Conservation (phyloP, 1,139 yeast genomes). For the Hyphopichia fennica region DNA sequence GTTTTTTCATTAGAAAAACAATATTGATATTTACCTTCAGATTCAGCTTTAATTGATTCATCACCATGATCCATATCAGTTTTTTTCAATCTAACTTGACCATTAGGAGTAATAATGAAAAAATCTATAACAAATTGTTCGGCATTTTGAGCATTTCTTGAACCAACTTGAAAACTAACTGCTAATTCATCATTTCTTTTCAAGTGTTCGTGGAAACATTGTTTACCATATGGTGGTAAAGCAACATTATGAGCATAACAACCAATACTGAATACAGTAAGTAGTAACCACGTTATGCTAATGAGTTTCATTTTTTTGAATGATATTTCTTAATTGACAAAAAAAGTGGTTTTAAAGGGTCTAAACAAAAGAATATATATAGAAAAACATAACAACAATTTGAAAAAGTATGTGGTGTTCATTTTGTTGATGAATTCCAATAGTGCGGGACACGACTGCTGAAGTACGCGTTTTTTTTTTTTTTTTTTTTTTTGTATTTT, state of each 20-base stretch:
- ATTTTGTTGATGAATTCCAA: no score
- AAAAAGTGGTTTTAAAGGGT: no score
- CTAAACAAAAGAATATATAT: no score
- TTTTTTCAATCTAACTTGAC: slow-evolving; percentile 51
- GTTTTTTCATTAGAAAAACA: slow-evolving; percentile 90
- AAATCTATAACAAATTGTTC: slow-evolving; percentile 82
- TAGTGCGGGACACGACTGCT: no score
- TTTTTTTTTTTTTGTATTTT: no score
- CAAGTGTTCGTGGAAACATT: slow-evolving; percentile 85
- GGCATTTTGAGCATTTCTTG: slow-evolving; percentile 76
- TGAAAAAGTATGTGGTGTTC: no score
- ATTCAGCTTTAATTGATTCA: slow-evolving; percentile 61
- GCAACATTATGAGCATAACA: slow-evolving; percentile 72
- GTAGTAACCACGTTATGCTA: neutral
- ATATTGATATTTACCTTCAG: slow-evolving; percentile 76
- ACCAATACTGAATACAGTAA: neutral
- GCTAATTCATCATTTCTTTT: slow-evolving; percentile 85
- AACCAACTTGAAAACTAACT: slow-evolving; percentile 90
- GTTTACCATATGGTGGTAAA: slow-evolving; percentile 80
- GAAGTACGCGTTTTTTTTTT: no score
- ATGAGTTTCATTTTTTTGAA: neutral
- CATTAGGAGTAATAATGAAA: slow-evolving; percentile 60
- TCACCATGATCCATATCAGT: slow-evolving; percentile 79
- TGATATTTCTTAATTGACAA: no score
- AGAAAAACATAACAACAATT: no score